Base-by-base conservation (phyloP, 441 rosid genomes). In the Erysimum pusillum region DNA sequence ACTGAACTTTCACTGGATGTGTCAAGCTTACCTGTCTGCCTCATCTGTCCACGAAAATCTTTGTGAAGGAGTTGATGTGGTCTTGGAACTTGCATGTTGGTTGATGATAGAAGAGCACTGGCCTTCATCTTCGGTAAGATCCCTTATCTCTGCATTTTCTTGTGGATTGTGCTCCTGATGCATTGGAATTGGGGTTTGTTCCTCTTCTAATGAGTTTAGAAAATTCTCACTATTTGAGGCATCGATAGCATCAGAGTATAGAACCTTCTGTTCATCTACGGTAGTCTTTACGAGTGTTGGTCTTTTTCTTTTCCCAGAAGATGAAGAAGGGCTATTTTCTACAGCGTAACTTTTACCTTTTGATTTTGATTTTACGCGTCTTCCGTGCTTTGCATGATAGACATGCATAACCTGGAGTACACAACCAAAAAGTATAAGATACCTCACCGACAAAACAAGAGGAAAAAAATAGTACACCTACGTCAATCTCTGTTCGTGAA, bases 31-130 rank as follows among this genome's bases (percentile, higher is more conserved):
- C 99, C 93, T 94, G 82, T 96, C 99, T 4, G 87, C 85, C 82
- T 85, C 90, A 82, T 94, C 98, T 46, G 97, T 88, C 99, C 99
- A 96, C 20, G 59, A 73, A 82, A 85, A 92, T 79, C 96, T 90
- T 73, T 73, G 87, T 52, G 73, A 81, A 52, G 86, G 91, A 70
- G 78, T 78, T 74, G 83, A 78, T 80, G 82, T 83, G 76, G 78
- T 81, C 84, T 87, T 87, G 45, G 87, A 75, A 76, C 67, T 76
- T 76, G 90, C 81, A 70, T 66, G 66, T 73, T 63, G 87, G 71
- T 82, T 83, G 76, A 82, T 74, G 51, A 79, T 13, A 42, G 90
- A 85, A 84, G 76, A 56, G 60, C 73, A 79, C 64, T 80, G 89
- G 56, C 81, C 85, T 80, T 84, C 89, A 69, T 85, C 85, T 77